These are phyloP conservation scores for Rhazya stricta DNA, from an alignment of 257 asterid genomes.

Conservation along the genomic window DNA sequence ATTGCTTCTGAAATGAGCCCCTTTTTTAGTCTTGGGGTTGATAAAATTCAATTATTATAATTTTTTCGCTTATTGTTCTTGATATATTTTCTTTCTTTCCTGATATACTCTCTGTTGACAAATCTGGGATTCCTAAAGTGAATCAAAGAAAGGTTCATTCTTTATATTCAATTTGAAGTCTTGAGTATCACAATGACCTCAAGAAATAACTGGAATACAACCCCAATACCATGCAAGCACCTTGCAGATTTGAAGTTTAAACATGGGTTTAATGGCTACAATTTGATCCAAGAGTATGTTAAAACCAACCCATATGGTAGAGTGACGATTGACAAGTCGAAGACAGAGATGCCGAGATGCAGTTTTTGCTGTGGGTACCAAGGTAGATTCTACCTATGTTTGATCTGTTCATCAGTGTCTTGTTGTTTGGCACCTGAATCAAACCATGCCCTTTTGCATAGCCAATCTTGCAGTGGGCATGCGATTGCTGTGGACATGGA, in stretches of 20 bases:
- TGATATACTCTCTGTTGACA: not conserved
- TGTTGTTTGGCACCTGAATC: conserved; percentile 42
- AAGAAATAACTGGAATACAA: conserved; percentile 34
- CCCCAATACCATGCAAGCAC: conserved; percentile 58
- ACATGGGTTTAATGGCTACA: conserved; percentile 43
- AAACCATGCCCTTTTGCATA: conserved; percentile 46
- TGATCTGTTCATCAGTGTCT: conserved; percentile 62
- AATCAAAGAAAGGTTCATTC: conserved; percentile 1
- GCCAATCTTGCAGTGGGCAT: conserved; percentile 45
- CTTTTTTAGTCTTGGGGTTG: not conserved
- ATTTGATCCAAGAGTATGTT: conserved; percentile 42
- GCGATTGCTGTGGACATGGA: conserved; percentile 56
- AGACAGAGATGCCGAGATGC: conserved; percentile 47
- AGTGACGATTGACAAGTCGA: conserved; percentile 39
- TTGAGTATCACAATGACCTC: conserved; percentile 37
- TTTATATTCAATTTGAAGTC: not conserved
- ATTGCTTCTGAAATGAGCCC: not conserved
- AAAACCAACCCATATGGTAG: conserved; percentile 52
- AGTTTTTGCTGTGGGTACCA: conserved; percentile 41
- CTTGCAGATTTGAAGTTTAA: conserved; percentile 63
- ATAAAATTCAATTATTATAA: not conserved
- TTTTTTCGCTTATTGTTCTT: not conserved
- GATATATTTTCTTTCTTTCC: not conserved
- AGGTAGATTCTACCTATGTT: conserved; percentile 55
- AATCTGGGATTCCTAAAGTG: not conserved